Conservation (phyloP, 148 eudicot species). For the Chenopodium quinoa region DNA sequence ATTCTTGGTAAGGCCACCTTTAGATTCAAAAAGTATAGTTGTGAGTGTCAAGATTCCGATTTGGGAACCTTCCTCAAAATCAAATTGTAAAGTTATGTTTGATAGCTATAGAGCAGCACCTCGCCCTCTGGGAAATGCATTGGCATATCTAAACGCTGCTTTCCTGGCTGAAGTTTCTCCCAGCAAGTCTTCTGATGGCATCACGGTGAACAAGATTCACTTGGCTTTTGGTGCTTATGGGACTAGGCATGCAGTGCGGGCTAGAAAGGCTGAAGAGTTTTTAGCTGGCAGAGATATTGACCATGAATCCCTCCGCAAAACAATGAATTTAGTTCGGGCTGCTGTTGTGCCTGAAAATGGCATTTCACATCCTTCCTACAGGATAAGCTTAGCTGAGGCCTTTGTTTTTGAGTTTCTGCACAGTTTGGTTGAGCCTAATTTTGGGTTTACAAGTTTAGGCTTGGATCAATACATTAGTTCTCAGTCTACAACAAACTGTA, state of each 20-base stretch:
- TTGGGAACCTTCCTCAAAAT: slow-evolving; percentile 31
- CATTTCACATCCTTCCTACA: slow-evolving; percentile 50
- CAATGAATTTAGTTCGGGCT: slow-evolving; percentile 47
- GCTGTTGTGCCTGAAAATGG: slow-evolving; percentile 63
- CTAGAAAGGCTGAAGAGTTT: slow-evolving; percentile 58
- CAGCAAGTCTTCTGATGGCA: slow-evolving; percentile 27
- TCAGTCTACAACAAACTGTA: slow-evolving; percentile 11
- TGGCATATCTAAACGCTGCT: slow-evolving; percentile 81
- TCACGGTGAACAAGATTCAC: slow-evolving; percentile 41
- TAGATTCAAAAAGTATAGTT: slow-evolving; percentile 56
- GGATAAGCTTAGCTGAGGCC: slow-evolving; percentile 74
- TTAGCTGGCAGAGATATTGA: slow-evolving; percentile 48
- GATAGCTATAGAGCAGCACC: slow-evolving; percentile 86
- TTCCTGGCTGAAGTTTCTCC: slow-evolving; percentile 62
- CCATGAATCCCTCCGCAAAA: slow-evolving; percentile 47
- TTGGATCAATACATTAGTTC: slow-evolving; percentile 30
- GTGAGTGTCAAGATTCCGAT: slow-evolving; percentile 62
- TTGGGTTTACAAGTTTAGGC: slow-evolving; percentile 12
- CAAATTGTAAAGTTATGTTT: slow-evolving; percentile 45
- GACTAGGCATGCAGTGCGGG: slow-evolving; percentile 65
- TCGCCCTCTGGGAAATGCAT: slow-evolving; percentile 86
- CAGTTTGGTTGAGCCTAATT: slow-evolving; percentile 30
- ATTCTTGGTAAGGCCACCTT: slow-evolving; percentile 54
- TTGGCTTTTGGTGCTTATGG: slow-evolving; percentile 87
- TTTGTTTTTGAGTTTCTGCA: slow-evolving; percentile 74